Percentiles rank a stretch among this genome's conserved stretches.
Conservation (phyloP, 768 basidiomycete genomes). For the Botryobasidium botryosum region DNA sequence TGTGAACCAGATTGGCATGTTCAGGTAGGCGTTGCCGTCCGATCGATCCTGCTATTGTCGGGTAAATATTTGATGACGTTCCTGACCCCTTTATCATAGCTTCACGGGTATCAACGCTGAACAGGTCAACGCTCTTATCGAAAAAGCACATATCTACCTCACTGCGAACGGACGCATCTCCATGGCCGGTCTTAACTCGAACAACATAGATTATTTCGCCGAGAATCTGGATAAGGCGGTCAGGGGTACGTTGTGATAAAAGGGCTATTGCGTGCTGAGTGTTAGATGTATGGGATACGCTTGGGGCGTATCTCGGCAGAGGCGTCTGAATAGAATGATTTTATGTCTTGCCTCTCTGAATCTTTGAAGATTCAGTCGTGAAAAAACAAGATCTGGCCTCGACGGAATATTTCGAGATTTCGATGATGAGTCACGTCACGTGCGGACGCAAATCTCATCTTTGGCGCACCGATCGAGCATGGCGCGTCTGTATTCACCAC, state of each 20-base stretch:
- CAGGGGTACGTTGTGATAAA: constrained; percentile 26
- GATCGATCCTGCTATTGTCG: constrained; percentile 3
- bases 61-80: too few relatives aligned
- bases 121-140: constrained; percentile 51
- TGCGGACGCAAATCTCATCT: too few relatives aligned
- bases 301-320: too few relatives aligned
- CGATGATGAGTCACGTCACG: too few relatives aligned
- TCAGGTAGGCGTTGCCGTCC: constrained; percentile 40
- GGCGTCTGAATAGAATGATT: too few relatives aligned
- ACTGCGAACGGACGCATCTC: constrained; percentile 80
- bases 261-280: background rate
- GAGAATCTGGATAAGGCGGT: constrained; percentile 50
- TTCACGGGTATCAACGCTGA: constrained; percentile 63
- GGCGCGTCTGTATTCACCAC: too few relatives aligned
- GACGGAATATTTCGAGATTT: too few relatives aligned
- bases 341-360: too few relatives aligned
- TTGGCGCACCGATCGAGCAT: too few relatives aligned
- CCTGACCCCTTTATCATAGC: constrained; percentile 35
- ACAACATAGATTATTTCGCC: constrained; percentile 66
- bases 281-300: too few relatives aligned
- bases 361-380: too few relatives aligned
- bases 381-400: too few relatives aligned
- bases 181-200: constrained; percentile 79
- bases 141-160: constrained; percentile 69
- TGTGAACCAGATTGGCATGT: constrained; percentile 92